Evolutionary conservation across 768 basidiomycete genomes (phyloP).

Genomic region (Lactarius sanguifluus): DNA sequence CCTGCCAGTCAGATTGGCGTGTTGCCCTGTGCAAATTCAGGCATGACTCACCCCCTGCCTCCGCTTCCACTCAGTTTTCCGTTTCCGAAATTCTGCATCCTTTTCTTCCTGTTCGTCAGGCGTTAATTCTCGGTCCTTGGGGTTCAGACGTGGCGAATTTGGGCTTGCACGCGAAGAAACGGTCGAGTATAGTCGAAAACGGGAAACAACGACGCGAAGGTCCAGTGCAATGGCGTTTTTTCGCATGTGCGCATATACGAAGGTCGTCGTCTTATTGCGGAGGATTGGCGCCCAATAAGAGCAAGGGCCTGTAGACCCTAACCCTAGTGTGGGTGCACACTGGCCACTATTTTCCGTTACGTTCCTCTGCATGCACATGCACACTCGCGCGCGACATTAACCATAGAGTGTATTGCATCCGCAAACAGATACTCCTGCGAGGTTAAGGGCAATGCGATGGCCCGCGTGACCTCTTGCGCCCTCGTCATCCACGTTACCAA

Average conservation of each 20-base stretch:
- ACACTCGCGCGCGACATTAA: no score
- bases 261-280: neutral
- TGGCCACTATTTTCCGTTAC: no score
- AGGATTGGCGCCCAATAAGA: neutral
- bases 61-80: constrained; percentile 74
- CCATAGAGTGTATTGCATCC: no score
- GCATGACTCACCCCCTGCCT: constrained; percentile 56
- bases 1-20: constrained; percentile 43
- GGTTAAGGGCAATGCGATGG: no score
- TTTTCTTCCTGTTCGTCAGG: constrained; percentile 1
- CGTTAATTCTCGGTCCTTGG: neutral
- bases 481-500: no score
- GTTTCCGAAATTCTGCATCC: constrained; percentile 41
- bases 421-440: no score
- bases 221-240: neutral
- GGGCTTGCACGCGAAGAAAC: neutral
- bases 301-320: no score
- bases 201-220: neutral
- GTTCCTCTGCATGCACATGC: no score
- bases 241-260: constrained; percentile 1
- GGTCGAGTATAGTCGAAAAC: constrained; percentile 18
- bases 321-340: no score
- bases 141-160: neutral
- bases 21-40: neutral
- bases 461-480: no score